Conservation (phyloP, 192 early-diverging fungal species). For the Phlyctochytrium planicorne region DNA sequence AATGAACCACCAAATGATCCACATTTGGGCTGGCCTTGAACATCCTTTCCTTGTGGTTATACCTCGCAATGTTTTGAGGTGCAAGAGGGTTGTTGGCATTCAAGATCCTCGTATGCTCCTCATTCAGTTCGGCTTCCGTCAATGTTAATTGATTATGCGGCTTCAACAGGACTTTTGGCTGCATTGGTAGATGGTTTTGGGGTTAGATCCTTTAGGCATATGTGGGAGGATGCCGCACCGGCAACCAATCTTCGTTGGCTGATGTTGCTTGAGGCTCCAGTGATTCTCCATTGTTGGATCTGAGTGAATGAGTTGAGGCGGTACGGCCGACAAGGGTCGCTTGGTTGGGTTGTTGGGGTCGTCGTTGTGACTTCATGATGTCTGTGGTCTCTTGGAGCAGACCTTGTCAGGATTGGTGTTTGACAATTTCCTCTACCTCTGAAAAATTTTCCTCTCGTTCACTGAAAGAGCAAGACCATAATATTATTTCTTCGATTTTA, state of each 20-base stretch:
- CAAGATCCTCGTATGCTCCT: constrained; percentile 61
- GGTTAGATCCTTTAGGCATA: too few species aligned
- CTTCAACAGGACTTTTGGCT: constrained; percentile 64
- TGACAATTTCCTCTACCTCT: too few species aligned
- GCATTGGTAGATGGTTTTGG: background rate
- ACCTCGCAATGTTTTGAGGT: constrained; percentile 64
- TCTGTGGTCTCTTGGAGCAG: too few species aligned
- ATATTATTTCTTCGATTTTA: too few species aligned
- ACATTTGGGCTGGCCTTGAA: constrained; percentile 63
- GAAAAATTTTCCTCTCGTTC: too few species aligned
- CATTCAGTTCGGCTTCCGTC: constrained; percentile 55
- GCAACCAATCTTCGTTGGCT: constrained; percentile 55
- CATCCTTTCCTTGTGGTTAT: constrained; percentile 52
- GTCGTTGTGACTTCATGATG: background rate
- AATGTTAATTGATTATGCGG: constrained; percentile 55
- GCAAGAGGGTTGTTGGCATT: constrained; percentile 69
- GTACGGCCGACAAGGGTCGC: constrained; percentile 8
- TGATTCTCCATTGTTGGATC: constrained; percentile 27
- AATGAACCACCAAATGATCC: constrained; percentile 60
- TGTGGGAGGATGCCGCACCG: constrained; percentile 34
- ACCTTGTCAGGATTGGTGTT: too few species aligned
- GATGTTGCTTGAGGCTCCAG: constrained; percentile 16
- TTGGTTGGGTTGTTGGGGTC: background rate
- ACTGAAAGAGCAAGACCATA: too few species aligned
- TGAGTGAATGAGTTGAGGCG: constrained; percentile 42